Base-by-base conservation (phyloP, 1,139 yeast genomes). In the Diutina mesorugosa region DNA sequence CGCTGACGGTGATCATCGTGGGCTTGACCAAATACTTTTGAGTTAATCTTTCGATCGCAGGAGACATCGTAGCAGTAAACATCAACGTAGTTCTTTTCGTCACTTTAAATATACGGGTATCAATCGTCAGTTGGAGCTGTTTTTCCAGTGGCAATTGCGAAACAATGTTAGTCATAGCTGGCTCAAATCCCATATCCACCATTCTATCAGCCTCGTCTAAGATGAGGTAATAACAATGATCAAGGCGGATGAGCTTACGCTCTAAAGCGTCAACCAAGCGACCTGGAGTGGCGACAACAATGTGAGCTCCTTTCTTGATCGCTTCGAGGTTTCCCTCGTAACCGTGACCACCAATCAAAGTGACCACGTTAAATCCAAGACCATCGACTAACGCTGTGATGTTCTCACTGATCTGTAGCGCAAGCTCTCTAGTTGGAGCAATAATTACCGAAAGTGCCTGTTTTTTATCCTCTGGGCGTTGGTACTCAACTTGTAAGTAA, bases 141-240 rank as follows among this genome's bases (percentile, higher is more conserved):
- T 65, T 64, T 1, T 70, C 59, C 1, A 66, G 69, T 7, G 74
- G 89, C 45, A 84, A 69, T 29, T 71, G 68, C 8, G 72, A 72
- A 57, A 88, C 69, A 21, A 93, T 80, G 35, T 76, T 73, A 46
- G 78, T 79, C 54, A 93, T 78, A 61, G 90, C 90, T 55, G 82
- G 87, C 64, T 90, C 97, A 67, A 93, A 91, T 2, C 98, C 98
- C 80, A 91, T 78, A 66, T 91, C 97, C 52, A 93, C 85, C 97
- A 91, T 91, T 64, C 90, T 76, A 68, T 91, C 98, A 1, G 97
- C 97, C 69, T 91, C 98, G 71, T 91, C 98, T 75, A 90, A 77
- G 1, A 89, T 84, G 18, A 91, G 72, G 61, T 83, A 87, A 60
- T 78, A 78, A 61, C 96, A 83, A 60, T 81, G 82, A 54, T 72